Evolutionary conservation across 805 yeast species (phyloP), one percentile per base, ranked within the genome.

Genomic region (Kodamaea fukazawae): DNA sequence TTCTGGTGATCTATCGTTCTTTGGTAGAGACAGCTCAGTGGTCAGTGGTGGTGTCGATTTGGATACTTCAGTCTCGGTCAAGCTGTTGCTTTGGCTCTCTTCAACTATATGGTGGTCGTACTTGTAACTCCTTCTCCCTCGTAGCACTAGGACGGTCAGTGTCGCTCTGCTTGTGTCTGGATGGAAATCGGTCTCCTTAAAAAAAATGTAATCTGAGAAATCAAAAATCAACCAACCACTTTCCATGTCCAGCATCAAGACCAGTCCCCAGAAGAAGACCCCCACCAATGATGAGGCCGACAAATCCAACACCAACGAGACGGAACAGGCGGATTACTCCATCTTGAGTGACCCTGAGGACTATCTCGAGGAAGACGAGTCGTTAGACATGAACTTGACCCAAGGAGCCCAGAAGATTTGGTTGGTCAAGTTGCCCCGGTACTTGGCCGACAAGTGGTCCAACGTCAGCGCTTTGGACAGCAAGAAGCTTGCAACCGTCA

Each of bases 381-480:
- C 86, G 10, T 71, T 90, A 22, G 95, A 93, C 59, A 70, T 93
- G 61, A 86, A 89, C 55, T 62, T 89, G 37, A 46, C 70, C 1
- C 67, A 70, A 22, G 78, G 82, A 11, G 71, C 65, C 34, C 82
- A 84, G 53, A 88, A 88, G 50, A 82, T 93, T 30, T 93, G 98
- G 99, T 70, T 93, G 15, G 96, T 93, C 16, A 78, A 93, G 51
- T 67, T 93, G 54, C 98, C 99, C 1, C 80, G 86, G 55, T 88
- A 88, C 54, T 67, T 93, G 45, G 84, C 95, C 22, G 86, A 83
- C 29, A 72, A 77, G 48, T 88, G 97, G 96, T 74, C 80, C 39
- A 73, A 83, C 18, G 43, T 76, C 38, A 78, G 71, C 16, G 65
- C 67, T 32, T 62, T 83, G 36, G 73, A 78, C 38, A 96, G 96